Base-by-base conservation (phyloP, 2,329 filamentous ascomycete genomes). In the Alternaria incomplexa region DNA sequence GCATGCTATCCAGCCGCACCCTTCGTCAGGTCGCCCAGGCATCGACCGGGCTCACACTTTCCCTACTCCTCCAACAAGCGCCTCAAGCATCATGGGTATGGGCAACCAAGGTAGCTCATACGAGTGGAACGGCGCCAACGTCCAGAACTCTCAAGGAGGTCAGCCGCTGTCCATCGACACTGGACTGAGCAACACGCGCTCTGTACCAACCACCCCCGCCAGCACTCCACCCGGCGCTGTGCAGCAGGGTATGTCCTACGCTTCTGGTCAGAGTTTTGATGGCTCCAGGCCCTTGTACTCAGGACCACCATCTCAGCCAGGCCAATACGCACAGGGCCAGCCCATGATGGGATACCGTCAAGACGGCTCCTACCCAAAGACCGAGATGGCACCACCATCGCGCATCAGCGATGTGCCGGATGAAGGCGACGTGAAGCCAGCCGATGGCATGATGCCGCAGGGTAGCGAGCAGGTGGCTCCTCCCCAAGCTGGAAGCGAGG, bases 51-150 rank as follows among this genome's bases (percentile, higher is more conserved):
- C 93, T 15, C 92, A 97, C 79, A 97, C 93, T 2, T 97, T 97
- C 81, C 94, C 95, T 4, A 97, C 95, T 4, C 95, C 95, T 36
- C 94, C 95, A 1, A 93, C 94, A 1, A 97, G 93, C 78, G 92
- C 93, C n/a, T 96, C 93, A 0, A 93, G 93, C 80, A 88, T 96
- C 48, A 93, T 89, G 82, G 83, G 87, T 64, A 93, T 97, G 86
- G 89, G 89, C 48, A 87, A 87, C 68, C 89, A 91, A 43, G 91
- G 93, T 32, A 86, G 82, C 69, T 91, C 87, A 44, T 97, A 95
- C 79, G 91, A 94, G 76, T 97, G 94, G 92, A 85, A 87, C 80
- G 81, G 82, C 61, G 70, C 73, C 63, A 79, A 78, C 50, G 79
- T 80, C 23, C 78, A 80, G 25, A 81, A 74, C 40, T 73, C 82